Base-by-base conservation (phyloP, 2,329 filamentous ascomycete species). In the Herpotrichia juniperi region DNA sequence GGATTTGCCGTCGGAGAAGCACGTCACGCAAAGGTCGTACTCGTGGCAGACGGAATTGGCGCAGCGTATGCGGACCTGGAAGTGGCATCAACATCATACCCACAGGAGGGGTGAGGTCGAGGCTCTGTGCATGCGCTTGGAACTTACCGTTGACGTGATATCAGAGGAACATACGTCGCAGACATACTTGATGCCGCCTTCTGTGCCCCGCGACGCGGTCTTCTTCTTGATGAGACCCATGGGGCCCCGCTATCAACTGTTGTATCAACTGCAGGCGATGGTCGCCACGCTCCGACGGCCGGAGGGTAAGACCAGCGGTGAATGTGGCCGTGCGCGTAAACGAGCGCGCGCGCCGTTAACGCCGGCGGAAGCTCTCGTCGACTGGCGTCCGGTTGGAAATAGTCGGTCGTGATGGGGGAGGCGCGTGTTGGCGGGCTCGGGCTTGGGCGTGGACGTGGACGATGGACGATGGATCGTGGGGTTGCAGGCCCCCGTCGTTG, bases 171-270 rank as follows among this genome's bases (percentile, higher is more conserved):
- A 99, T 53, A 96, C 88, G 75, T 99, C 96, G 79, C 94, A 99
- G 61, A 97, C 91, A 74, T 96, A 99, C 74, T 97, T 97, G 53
- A 80, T 77, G 52, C 79, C 79, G 54, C 78, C 92, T 72, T 97
- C 91, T 46, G 89, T 91, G 57, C 90, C 91, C 69, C 90, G 83
- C 49, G 88, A 87, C 61, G 89, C 90, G 54, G 91, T 94, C 80
- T 97, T 97, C 82, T 97, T 97, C 72, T 93, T 89, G 73, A 97
- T 96, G 68, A 96, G 89, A 64, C 92, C 93, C 93, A 97, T 97
- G 62, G 62, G 69, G 61, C 44, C 44, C 49, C 53, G 50, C 61
- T 61, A 61, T 46, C 47, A 46, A 21, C 43, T 42, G 40, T 46
- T 40, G 21, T 49, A 48, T 46, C 34, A 21, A 54, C 54, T 46